Percentiles rank a stretch among this genome's conserved stretches.
Evolutionary conservation across 257 asterid species (phyloP).

Genomic region (Jacaranda mimosifolia): DNA sequence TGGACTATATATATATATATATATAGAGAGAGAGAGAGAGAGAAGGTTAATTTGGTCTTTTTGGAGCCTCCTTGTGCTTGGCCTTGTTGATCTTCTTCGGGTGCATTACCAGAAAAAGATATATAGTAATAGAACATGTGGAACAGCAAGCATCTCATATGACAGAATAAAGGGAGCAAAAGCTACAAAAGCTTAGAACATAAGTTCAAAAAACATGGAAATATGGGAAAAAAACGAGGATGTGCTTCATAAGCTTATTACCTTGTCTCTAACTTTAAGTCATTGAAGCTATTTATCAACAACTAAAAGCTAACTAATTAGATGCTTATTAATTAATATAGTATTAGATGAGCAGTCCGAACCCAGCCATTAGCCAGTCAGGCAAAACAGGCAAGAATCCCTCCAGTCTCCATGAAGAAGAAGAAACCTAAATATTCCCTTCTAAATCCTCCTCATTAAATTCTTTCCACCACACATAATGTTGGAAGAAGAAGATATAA

Average conservation of each 20-base stretch:
- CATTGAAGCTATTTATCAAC: slow-evolving; percentile 33
- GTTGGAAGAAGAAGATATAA: slow-evolving; percentile 10
- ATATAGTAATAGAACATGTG: neutral
- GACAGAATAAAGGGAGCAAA: slow-evolving; percentile 30
- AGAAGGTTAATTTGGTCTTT: neutral
- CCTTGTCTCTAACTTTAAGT: slow-evolving; percentile 25
- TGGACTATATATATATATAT: neutral
- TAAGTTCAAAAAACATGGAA: neutral
- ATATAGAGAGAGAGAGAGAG: neutral
- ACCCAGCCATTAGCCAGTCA: slow-evolving; percentile 17
- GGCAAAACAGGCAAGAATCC: slow-evolving; percentile 37
- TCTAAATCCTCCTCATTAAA: slow-evolving; percentile 46
- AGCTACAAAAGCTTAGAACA: slow-evolving; percentile 20
- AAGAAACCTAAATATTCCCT: slow-evolving; percentile 86
- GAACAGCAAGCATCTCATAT: slow-evolving; percentile 15
- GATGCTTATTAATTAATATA: neutral
- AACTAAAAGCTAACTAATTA: neutral
- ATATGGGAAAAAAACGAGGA: neutral
- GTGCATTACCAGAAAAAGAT: neutral
- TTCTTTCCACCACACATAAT: slow-evolving; percentile 12
- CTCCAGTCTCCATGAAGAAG: slow-evolving; percentile 57
- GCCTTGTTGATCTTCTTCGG: too few species aligned
- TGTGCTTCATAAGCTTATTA: neutral
- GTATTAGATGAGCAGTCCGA: slow-evolving; percentile 32
- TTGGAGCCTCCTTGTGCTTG: neutral